Conservation (phyloP, 2,329 filamentous ascomycete genomes). For the Colletotrichum coccodes region DNA sequence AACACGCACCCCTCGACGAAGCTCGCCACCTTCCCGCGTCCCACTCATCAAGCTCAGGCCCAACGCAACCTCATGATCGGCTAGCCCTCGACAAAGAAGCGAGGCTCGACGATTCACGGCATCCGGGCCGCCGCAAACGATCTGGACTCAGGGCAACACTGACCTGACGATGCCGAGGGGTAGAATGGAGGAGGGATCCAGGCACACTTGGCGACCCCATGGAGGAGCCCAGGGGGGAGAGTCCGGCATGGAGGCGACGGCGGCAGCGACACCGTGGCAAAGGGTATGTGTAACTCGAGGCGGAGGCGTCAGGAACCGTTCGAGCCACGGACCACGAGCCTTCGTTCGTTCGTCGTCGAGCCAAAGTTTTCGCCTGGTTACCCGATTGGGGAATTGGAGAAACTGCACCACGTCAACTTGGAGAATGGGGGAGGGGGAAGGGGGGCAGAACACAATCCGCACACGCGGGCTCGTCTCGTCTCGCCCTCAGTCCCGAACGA, state of each 20-base stretch:
- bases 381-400: conserved; percentile 22
- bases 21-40: not conserved
- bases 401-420: not conserved
- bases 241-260: not conserved
- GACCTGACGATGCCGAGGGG: not conserved
- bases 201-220: not conserved
- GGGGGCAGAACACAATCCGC: not conserved
- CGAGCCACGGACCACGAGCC: conserved; percentile 16
- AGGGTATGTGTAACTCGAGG: not conserved
- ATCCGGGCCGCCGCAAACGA: conserved; percentile 26
- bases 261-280: not conserved
- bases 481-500: conserved; percentile 17
- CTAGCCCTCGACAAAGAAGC: not conserved
- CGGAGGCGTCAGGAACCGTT: conserved; percentile 7
- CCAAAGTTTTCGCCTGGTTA: conserved; percentile 13
- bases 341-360: conserved; percentile 31
- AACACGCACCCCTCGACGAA: not conserved
- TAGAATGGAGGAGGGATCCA: not conserved
- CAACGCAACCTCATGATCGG: not conserved
- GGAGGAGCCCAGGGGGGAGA: no score
- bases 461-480: not conserved
- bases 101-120: conserved; percentile 20
- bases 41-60: not conserved
- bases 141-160: not conserved
- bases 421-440: not conserved